Percentiles rank a stretch among this genome's conserved stretches.
Conservation (phyloP, 352 stramenopile genomes). For the Pythium monospermum region DNA sequence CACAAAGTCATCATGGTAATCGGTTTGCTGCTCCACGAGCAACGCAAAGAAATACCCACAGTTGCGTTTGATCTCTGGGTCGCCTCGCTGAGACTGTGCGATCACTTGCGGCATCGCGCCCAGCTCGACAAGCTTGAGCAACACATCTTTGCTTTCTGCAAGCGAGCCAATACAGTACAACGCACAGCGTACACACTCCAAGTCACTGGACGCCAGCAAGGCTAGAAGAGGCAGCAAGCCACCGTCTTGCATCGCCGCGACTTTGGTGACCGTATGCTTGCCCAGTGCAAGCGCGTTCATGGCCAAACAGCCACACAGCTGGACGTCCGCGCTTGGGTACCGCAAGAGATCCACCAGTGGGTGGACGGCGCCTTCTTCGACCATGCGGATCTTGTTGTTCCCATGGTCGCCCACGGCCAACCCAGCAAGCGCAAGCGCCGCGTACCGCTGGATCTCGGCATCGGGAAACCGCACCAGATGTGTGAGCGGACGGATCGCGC, state of each 20-base stretch:
- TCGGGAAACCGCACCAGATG: conserved; percentile 94
- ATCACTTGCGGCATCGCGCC: conserved; percentile 82
- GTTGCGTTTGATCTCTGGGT: conserved; percentile 91
- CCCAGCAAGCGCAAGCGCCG: conserved; percentile 88
- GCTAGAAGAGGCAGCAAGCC: conserved; percentile 86
- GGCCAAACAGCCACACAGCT: conserved; percentile 90
- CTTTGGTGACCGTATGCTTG: conserved; percentile 83
- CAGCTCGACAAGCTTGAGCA: conserved; percentile 88
- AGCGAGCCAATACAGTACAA: conserved; percentile 94
- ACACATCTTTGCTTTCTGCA: conserved; percentile 88
- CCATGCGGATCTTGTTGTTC: conserved; percentile 91
- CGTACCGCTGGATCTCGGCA: conserved; percentile 94
- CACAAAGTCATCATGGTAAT: conserved; percentile 91
- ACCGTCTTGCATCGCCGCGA: conserved; percentile 87
- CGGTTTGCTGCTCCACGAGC: conserved; percentile 85
- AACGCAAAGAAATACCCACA: conserved; percentile 92
- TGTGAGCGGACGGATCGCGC: conserved; percentile 89
- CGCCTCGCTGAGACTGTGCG: conserved; percentile 63
- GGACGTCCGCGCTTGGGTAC: conserved; percentile 92
- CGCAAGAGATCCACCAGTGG: conserved; percentile 91
- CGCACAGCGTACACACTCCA: conserved; percentile 86
- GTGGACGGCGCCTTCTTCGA: conserved; percentile 90
- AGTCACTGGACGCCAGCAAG: conserved; percentile 81
- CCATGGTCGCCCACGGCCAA: conserved; percentile 90
- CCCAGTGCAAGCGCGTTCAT: conserved; percentile 90